phyloP scores from a whole-genome alignment of 2,329 filamentous ascomycete species.

The Chaetomium globosum region DNA sequence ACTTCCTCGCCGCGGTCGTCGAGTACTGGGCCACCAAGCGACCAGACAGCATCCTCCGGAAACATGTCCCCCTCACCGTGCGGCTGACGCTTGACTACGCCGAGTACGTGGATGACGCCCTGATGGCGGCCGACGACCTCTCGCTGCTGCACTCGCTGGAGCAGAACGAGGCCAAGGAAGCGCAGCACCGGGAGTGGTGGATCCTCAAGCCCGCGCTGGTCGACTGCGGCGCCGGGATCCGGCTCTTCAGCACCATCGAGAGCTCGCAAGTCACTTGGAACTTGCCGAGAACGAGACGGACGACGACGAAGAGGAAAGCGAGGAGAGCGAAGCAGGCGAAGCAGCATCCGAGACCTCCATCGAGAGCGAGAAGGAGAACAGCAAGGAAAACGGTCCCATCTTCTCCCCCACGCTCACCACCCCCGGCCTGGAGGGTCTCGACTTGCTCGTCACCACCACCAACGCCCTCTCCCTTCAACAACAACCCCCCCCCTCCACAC shows the following conservation, averaged over 20 bases:
- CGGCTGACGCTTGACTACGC: conserved; percentile 44
- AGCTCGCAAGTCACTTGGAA: conserved; percentile 44
- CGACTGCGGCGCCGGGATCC: conserved; percentile 47
- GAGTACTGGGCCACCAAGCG: conserved; percentile 46
- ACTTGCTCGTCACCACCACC: conserved; percentile 40
- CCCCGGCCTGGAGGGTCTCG: conserved; percentile 40
- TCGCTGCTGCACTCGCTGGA: conserved; percentile 43
- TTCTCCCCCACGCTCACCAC: conserved; percentile 36
- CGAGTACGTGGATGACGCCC: conserved; percentile 46
- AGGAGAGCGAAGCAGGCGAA: conserved; percentile 19
- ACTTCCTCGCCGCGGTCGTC: conserved; percentile 42
- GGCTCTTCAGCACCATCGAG: conserved; percentile 46
- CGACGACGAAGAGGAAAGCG: conserved; percentile 35
- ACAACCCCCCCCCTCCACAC: background rate
- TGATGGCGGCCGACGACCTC: conserved; percentile 45
- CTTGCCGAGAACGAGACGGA: conserved; percentile 42
- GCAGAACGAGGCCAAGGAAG: conserved; percentile 40
- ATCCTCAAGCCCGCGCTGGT: conserved; percentile 47
- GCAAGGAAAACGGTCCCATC: conserved; percentile 25
- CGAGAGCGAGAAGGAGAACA: conserved; percentile 25
- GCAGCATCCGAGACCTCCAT: background rate
- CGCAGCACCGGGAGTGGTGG: conserved; percentile 45
- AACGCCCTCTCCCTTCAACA: conserved; percentile 34
- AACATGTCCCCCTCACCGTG: conserved; percentile 41
- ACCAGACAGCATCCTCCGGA: conserved; percentile 41